Base-by-base conservation (phyloP, 805 yeast species). In the Saturnispora sanitii region DNA sequence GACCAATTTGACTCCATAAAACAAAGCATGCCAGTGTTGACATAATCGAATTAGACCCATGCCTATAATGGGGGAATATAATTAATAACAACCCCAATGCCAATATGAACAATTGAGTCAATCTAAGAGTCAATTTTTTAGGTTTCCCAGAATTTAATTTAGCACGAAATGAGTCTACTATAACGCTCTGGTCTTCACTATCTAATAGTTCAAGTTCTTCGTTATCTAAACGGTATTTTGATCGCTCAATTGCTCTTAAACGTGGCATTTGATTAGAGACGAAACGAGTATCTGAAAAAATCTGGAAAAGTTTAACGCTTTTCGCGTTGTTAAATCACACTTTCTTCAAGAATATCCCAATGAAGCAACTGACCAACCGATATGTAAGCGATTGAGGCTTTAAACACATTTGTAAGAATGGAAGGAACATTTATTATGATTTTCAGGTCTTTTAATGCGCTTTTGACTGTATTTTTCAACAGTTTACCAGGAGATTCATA, bases 201-300 rank as follows among this genome's bases (percentile, higher is more conserved):
- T 58, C 63, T 6, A 59, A 35, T 4, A 53, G 54, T 2, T 38
- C 38, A 6, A 41, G 49, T 4, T 36, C 42, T 1, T 27, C 45
- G 8, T 37, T 35, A 3, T 44, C 49, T 1, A 31, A 28, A 6
- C 40, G 43, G 41, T 56, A 56, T 36, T 54, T 58, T 3, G 49
- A 39, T n/a, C 48, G 49, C 20, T 51, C 40, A 2, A 57, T 49
- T 33, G 47, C 49, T 25, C 61, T 49, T 20, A 59, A 44, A 12
- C 64, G 47, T 17, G 64, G 61, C 62, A 57, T 58, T 16, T 12
- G n/a, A 9, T n/a, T n/a, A 18, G n/a, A 27, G 25, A 21, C 18
- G 7, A 8, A 20, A 11, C 3, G n/a, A 23, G 11, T 7, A 23
- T 7, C 11, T 23, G 9, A 23, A 23, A n/a, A n/a, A n/a, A n/a